These are phyloP conservation scores for Amaranthus palmeri DNA, from an alignment of 148 eudicot genomes.

Conservation along the genomic window DNA sequence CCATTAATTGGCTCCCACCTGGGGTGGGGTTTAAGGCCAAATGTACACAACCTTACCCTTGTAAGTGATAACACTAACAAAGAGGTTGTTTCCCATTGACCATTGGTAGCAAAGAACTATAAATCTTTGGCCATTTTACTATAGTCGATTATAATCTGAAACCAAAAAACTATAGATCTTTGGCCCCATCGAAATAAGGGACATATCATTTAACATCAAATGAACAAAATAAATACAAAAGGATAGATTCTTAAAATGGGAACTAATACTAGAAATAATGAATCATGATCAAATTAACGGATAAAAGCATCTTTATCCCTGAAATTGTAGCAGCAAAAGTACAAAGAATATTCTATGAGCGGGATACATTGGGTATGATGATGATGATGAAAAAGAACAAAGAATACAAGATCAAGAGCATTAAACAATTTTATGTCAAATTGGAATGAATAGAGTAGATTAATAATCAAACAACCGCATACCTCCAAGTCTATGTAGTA, in stretches of 20 bases:
- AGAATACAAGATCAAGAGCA: not conserved
- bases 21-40: too few relatives aligned
- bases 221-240: not conserved
- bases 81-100: too few relatives aligned
- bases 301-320: not conserved
- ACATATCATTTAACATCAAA: not conserved
- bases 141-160: too few relatives aligned
- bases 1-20: too few relatives aligned
- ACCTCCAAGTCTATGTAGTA: slow-evolving; percentile 36
- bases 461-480: not conserved
- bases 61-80: too few relatives aligned
- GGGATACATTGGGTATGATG: too few relatives aligned
- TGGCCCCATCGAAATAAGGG: too few relatives aligned
- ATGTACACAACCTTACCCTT: too few relatives aligned
- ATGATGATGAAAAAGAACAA: not conserved
- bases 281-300: not conserved
- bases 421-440: not conserved
- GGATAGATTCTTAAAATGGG: not conserved
- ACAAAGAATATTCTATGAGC: too few relatives aligned
- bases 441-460: not conserved
- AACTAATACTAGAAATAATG: not conserved
- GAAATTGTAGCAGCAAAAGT: not conserved
- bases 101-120: too few relatives aligned
- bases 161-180: too few relatives aligned
- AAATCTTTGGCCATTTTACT: too few relatives aligned